A percentile compares a stretch with the other conserved stretches of the same genome.
These are phyloP conservation scores for Leishmania lainsoni DNA, from an alignment of 208 protist species.

Conservation along the genomic window DNA sequence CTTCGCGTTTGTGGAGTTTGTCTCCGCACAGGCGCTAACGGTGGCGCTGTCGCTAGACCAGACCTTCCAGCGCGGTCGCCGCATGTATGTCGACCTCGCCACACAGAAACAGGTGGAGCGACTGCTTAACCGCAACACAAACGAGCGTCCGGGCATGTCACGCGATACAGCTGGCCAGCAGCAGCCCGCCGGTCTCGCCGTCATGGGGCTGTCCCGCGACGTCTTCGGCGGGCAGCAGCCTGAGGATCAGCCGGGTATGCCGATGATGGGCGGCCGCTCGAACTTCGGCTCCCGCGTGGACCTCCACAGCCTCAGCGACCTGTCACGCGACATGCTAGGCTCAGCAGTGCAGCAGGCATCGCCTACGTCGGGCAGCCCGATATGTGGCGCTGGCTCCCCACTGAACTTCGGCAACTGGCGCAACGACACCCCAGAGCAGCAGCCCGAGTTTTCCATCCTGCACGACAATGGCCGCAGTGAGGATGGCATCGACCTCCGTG, in stretches of 20 bases:
- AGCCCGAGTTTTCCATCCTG: conserved; percentile 49
- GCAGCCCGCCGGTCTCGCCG: conserved; percentile 32
- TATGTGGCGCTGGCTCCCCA: conserved; percentile 31
- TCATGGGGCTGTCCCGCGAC: conserved; percentile 62
- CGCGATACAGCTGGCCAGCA: conserved; percentile 59
- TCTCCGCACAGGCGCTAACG: conserved; percentile 57
- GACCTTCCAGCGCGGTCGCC: conserved; percentile 60
- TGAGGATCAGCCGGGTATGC: conserved; percentile 23
- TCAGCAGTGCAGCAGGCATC: conserved; percentile 50
- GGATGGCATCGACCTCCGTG: neutral
- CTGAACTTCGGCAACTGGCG: conserved; percentile 68
- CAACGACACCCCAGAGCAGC: conserved; percentile 43
- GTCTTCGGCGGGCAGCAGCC: conserved; percentile 69
- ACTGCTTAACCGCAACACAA: conserved; percentile 51
- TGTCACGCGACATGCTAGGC: conserved; percentile 79
- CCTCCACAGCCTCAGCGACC: conserved; percentile 50
- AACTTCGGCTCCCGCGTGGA: conserved; percentile 65
- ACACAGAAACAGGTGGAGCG: conserved; percentile 81
- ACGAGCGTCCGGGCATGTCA: conserved; percentile 37
- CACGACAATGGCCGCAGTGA: conserved; percentile 30
- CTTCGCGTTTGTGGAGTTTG: conserved; percentile 90
- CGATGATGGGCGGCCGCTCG: conserved; percentile 39
- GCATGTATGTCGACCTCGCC: conserved; percentile 82
- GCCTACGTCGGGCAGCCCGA: conserved; percentile 25
- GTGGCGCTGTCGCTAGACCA: conserved; percentile 72